Base-by-base conservation (phyloP, 768 basidiomycete genomes). In the Auricularia cornea region DNA sequence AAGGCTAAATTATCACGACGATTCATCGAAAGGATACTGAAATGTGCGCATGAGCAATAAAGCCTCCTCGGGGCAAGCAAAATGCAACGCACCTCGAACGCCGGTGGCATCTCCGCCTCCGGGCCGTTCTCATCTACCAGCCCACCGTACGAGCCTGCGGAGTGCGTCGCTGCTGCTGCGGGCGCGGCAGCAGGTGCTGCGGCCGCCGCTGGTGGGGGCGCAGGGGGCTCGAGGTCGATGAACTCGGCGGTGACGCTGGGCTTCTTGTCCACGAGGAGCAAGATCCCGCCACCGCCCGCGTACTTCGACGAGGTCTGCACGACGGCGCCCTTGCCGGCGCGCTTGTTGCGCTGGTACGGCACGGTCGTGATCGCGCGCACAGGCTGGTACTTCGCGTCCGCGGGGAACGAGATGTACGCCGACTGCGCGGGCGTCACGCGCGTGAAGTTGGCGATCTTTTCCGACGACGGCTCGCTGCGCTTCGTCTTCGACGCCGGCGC, bases 381-480 rank as follows among this genome's bases (percentile, higher is more conserved):
- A 28, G 97, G 97, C 66, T 90, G 87, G 74, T 93, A 99, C 59
- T 94, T 86, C 31, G 85, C 81, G 38, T 88, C 85, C 12, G 78
- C 65, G 0, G 92, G 86, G 83, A 98, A 96, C 57, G 84, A 81
- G 70, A 98, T 84, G 74, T 89, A 84, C n/a, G 84, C 77, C 30
- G 96, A 77, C 72, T 99, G 97, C 0, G 88, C 85, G 23, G 95
- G 92, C 2, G 90, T 92, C 26, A 98, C 95, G 59, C 97, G 88
- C 23, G 93, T 90, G 71, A 98, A 88, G 78, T 99, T 99, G 26
- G 85, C 78, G 12, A 92, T 78, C 64, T 77, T 81, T 76, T 97
- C 93, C 14, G 80, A 89, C 2, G 82, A 75, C 2, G 92, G 86
- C 70, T 99, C 97, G 18, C 87, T 92, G 70, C 85, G 85, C 63